Base-by-base conservation (phyloP, 371 early-diverging fungal genomes). In the Mortierella sp. region DNA sequence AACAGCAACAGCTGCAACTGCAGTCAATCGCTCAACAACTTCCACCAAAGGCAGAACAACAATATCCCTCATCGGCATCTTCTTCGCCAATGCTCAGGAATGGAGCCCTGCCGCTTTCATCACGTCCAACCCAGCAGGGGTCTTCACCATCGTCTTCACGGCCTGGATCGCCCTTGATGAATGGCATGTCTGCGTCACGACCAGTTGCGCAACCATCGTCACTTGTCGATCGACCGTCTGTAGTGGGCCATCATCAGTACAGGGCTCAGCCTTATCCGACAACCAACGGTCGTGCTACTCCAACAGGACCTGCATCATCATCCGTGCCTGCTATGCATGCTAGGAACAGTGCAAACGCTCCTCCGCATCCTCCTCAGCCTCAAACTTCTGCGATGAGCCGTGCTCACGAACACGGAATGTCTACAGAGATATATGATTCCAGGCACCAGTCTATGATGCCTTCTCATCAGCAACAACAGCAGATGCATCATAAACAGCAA, bases 221-320 rank as follows among this genome's bases (percentile, higher is more conserved):
- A 34, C 37, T 63, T 2, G 64, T 63, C 6, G 64, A 63, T n/a
- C 48, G 64, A 41, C 56, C 42, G 0, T 39, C 55, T 0, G 64
- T 63, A 1, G 43, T 56, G 4, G 56, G 56, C 19, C 64, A 61
- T n/a, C 61, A 63, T n/a, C 61, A 63, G 23, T 49, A 55, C 49
- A 54, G 64, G 4, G 5, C 50, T 3, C 64, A 63, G 28, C 64
- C 70, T 7, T 60, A 69, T 42, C 61, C 70, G 15, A 6, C 62
- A 7, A 51, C 70, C 2, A 56, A 56, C 14, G 61, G 61, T 19
- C 31, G 63, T 26, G 23, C 55, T 0, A 34, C 37, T 34, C 37
- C 46, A 34, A 62, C 47, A 23, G 48, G 75, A 56, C 59, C 60
- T 3, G 42, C 43, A 12, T 49, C 63, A 23, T 34, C 15, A 37